Evolutionary conservation across 768 basidiomycete genomes (phyloP).

Genomic region (Naematelia aurantialba): DNA sequence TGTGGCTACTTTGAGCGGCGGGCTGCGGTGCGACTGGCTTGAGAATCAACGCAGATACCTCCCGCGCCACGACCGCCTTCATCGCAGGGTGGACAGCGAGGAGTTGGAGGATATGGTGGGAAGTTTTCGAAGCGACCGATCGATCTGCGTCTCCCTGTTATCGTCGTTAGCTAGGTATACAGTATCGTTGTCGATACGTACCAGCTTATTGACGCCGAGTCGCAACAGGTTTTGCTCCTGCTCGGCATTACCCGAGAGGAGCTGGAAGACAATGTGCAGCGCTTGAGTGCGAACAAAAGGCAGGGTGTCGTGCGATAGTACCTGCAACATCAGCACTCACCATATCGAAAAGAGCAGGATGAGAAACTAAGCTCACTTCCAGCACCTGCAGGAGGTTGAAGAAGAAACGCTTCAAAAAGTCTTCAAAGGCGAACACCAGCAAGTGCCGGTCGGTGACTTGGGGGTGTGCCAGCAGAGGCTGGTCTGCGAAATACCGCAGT

Average conservation of each 20-base stretch:
- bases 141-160: conserved; percentile 81
- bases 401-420: conserved; percentile 96
- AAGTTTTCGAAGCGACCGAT: conserved; percentile 80
- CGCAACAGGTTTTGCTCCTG: conserved; percentile 95
- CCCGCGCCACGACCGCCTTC: conserved; percentile 83
- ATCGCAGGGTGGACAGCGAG: conserved; percentile 88
- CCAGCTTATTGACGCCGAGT: conserved; percentile 90
- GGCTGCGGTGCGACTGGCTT: conserved; percentile 54
- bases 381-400: conserved; percentile 84
- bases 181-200: conserved; percentile 49
- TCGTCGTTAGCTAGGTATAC: neutral
- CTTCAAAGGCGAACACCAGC: conserved; percentile 85
- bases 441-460: conserved; percentile 67
- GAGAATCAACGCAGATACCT: conserved; percentile 74
- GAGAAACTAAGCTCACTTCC: conserved; percentile 59
- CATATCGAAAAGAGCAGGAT: neutral
- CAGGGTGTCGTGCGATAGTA: conserved; percentile 75
- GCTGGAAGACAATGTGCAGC: conserved; percentile 68
- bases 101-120: conserved; percentile 81
- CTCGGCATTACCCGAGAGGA: conserved; percentile 85
- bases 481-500: conserved; percentile 86
- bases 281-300: conserved; percentile 83
- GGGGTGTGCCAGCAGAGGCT: conserved; percentile 62
- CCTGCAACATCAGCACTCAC: conserved; percentile 53
- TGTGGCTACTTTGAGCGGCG: conserved; percentile 29